Evolutionary conservation across 805 yeast species (phyloP).

Genomic region (Pichia kluyveri): DNA sequence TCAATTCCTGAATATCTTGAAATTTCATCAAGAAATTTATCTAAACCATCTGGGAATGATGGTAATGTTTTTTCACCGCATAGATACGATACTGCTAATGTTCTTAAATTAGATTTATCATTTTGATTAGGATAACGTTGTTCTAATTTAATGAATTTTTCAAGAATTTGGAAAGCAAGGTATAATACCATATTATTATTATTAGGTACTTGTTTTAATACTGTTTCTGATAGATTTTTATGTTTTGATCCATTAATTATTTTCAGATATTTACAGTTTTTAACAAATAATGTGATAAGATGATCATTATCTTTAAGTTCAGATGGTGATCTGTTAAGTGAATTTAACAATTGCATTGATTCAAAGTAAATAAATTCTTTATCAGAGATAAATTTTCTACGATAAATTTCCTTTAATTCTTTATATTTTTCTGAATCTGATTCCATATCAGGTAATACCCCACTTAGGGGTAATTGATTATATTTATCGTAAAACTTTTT

Average conservation of each 20-base stretch:
- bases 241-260: constrained; percentile 20
- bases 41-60: constrained; percentile 27
- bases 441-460: constrained; percentile 82
- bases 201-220: neutral
- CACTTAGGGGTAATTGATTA: constrained; percentile 56
- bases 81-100: constrained; percentile 19
- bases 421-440: constrained; percentile 60
- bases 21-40: constrained; percentile 34
- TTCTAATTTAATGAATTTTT: constrained; percentile 20
- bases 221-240: neutral
- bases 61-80: constrained; percentile 8
- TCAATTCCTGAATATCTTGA: constrained; percentile 33
- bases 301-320: constrained; percentile 23
- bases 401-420: constrained; percentile 47
- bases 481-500: constrained; percentile 36
- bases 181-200: constrained; percentile 21
- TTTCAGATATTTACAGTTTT: constrained; percentile 45
- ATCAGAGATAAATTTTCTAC: constrained; percentile 46
- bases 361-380: constrained; percentile 26
- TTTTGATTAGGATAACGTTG: constrained; percentile 6
- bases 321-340: constrained; percentile 21
- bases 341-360: constrained; percentile 21
- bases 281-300: constrained; percentile 44
- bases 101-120: constrained; percentile 15
- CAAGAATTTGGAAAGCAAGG: constrained; percentile 32